These are phyloP conservation scores for Loxodes magnus DNA, from an alignment of 73 alveolate species.

Conservation along the genomic window DNA sequence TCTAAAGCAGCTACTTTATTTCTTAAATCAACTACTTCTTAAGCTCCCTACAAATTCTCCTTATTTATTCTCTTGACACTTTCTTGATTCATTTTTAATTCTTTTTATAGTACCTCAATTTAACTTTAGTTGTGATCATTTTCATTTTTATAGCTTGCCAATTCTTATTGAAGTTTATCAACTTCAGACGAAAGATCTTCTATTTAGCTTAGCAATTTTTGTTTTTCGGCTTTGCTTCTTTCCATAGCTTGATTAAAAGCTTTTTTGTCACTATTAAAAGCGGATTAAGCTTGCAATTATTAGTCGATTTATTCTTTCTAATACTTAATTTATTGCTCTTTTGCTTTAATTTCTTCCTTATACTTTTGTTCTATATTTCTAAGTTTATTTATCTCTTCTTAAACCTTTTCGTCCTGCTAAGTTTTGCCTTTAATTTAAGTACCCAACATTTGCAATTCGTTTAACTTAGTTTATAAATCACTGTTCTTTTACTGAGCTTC, in stretches of 20 bases:
- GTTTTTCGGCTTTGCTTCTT: not conserved
- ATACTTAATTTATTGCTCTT: constrained; percentile 4
- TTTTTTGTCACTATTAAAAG: constrained; percentile 23
- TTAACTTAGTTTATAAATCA: constrained; percentile 3
- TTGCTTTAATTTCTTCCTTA: constrained; percentile 6
- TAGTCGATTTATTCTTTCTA: constrained; percentile 12
- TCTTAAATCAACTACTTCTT: too few species aligned
- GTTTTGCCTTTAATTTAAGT: not conserved
- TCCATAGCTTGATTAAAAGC: constrained; percentile 22
- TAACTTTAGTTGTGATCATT: too few species aligned
- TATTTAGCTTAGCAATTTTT: constrained; percentile 13
- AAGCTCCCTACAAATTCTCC: too few species aligned
- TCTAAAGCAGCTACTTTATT: too few species aligned
- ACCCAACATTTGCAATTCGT: constrained; percentile 11
- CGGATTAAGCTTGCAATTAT: constrained; percentile 4
- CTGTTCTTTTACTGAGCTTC: constrained; percentile 23
- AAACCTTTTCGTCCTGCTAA: not conserved
- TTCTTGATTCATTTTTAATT: too few species aligned
- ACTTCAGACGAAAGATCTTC: constrained; percentile 5
- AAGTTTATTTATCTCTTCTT: constrained; percentile 4
- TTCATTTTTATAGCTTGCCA: too few species aligned
- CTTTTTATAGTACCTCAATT: too few species aligned
- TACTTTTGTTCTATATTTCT: not conserved
- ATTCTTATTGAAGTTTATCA: constrained; percentile 7
- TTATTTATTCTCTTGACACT: too few species aligned